Evolutionary conservation across 1,284 basidiomycete genomes (phyloP).

Genomic region (Naganishia cerealis): DNA sequence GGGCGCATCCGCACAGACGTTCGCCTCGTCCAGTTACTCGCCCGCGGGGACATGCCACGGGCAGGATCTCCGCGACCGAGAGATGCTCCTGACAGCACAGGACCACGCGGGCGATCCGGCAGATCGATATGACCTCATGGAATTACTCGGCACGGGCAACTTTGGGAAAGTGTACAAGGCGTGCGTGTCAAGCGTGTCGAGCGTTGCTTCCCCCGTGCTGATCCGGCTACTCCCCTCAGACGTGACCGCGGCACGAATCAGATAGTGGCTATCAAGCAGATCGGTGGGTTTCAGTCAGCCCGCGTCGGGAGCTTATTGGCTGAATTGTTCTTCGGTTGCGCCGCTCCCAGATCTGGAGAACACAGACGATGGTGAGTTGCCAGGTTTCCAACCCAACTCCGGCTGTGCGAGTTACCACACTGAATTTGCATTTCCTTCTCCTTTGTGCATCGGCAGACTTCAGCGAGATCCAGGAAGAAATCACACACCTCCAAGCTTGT

Average conservation of each 20-base stretch:
- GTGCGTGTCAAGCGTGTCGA: constrained; percentile 44
- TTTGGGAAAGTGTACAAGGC: constrained; percentile 97
- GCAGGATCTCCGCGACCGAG: too few species aligned
- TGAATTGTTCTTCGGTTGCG: not conserved
- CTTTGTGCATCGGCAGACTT: constrained; percentile 71
- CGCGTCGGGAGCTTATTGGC: not conserved
- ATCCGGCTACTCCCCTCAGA: constrained; percentile 37
- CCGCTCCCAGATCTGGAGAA: constrained; percentile 70
- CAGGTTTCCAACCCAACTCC: not conserved
- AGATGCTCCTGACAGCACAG: constrained; percentile 10
- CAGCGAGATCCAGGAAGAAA: constrained; percentile 95
- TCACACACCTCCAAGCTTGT: constrained; percentile 89
- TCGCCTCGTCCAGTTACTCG: constrained; percentile 8
- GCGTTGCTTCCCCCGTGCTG: constrained; percentile 8
- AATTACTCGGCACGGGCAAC: constrained; percentile 95
- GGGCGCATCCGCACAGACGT: constrained; percentile 15
- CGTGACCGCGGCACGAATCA: constrained; percentile 90
- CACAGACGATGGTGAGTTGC: constrained; percentile 31
- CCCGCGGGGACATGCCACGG: constrained; percentile 1
- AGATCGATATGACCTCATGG: constrained; percentile 84
- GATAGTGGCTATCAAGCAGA: constrained; percentile 97
- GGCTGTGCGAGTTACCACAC: not conserved
- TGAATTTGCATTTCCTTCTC: not conserved
- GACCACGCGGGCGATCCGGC: constrained; percentile 63
- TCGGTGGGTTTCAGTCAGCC: constrained; percentile 62